Evolutionary conservation across 495 filamentous ascomycete genomes (phyloP).

Genomic region (Amniculicola lignicola): DNA sequence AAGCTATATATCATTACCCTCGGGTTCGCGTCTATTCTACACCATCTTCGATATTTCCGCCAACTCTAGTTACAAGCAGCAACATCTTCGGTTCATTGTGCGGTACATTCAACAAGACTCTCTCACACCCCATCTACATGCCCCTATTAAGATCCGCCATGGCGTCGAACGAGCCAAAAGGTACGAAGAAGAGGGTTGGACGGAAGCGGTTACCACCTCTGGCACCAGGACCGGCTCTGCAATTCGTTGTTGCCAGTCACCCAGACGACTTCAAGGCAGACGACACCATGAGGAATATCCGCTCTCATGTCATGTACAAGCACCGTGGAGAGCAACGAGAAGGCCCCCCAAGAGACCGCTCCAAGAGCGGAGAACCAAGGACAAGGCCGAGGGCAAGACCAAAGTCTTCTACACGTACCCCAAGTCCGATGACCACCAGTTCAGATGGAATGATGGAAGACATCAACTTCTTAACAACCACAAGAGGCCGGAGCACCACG

Average conservation of each 20-base stretch:
- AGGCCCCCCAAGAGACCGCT: slow-evolving; percentile 8
- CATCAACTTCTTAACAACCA: slow-evolving; percentile 7
- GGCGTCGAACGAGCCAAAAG: slow-evolving; percentile 18
- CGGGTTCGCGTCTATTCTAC: too few relatives aligned
- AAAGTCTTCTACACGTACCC: slow-evolving; percentile 21
- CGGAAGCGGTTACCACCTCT: slow-evolving; percentile 28
- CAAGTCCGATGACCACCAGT: slow-evolving; percentile 14
- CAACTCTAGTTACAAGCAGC: too few relatives aligned
- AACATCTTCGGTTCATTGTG: too few relatives aligned
- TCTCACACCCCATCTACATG: neutral
- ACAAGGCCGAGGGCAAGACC: neutral
- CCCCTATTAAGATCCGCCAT: too few relatives aligned
- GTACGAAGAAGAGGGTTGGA: slow-evolving; percentile 23
- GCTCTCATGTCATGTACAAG: slow-evolving; percentile 34
- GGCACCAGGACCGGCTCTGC: slow-evolving; percentile 19
- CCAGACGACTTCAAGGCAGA: slow-evolving; percentile 30
- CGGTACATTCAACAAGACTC: neutral
- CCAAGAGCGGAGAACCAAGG: slow-evolving; percentile 7
- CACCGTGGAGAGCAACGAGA: slow-evolving; percentile 26
- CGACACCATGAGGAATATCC: slow-evolving; percentile 27
- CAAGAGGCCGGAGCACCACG: slow-evolving; percentile 11
- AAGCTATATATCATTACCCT: too few relatives aligned
- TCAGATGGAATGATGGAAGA: slow-evolving; percentile 11
- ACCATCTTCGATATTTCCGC: too few relatives aligned
- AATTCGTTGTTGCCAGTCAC: slow-evolving; percentile 29